phyloP scores from a whole-genome alignment of 1,284 basidiomycete genomes.

The Albatrellus sp. region DNA sequence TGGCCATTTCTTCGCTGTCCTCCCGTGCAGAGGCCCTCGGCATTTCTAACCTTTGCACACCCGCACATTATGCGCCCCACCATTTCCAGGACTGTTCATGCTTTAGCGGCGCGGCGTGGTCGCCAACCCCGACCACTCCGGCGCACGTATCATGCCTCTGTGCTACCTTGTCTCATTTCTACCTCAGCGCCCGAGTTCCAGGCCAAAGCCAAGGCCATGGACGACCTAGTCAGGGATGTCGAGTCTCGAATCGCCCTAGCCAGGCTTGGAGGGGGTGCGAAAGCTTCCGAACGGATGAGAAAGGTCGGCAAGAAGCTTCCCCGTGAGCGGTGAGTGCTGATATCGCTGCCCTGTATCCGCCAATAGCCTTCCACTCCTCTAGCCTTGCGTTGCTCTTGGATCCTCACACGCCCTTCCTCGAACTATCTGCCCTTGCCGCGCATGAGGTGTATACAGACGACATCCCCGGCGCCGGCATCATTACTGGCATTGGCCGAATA shows the following conservation, averaged over 20 bases:
- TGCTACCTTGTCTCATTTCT: constrained; percentile 61
- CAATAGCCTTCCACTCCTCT: not conserved
- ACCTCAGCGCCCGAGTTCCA: constrained; percentile 59
- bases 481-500: constrained; percentile 80
- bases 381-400: constrained; percentile 67
- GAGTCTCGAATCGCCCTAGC: constrained; percentile 44
- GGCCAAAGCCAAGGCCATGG: constrained; percentile 55
- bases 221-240: constrained; percentile 49
- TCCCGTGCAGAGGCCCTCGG: no score
- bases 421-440: constrained; percentile 78
- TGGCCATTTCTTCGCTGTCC: no score
- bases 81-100: no score
- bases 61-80: no score
- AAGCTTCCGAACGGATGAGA: constrained; percentile 68
- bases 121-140: no score
- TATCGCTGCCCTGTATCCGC: not conserved
- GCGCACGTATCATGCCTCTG: constrained; percentile 46
- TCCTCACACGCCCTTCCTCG: constrained; percentile 81
- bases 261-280: constrained; percentile 51
- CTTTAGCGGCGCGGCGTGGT: no score
- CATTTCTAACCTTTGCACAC: no score
- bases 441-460: constrained; percentile 78
- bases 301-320: constrained; percentile 79
- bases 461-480: constrained; percentile 83
- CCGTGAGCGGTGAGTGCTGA: constrained; percentile 59